Percentiles rank a stretch among this genome's conserved stretches.
phyloP scores from a whole-genome alignment of 2,329 filamentous ascomycete genomes.

The Ascosphaera acerosa region DNA sequence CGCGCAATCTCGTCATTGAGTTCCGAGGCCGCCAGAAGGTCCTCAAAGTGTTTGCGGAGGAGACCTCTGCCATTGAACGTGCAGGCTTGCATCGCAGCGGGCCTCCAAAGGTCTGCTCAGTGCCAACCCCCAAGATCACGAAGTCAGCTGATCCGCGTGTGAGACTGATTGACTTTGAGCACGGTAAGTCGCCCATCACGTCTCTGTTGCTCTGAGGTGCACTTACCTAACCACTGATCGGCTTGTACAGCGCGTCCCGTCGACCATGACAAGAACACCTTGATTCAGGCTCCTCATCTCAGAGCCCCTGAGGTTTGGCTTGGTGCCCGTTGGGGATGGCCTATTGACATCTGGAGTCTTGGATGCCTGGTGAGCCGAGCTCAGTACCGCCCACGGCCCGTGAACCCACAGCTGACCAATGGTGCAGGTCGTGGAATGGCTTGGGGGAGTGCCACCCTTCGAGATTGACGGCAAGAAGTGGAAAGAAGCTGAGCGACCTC shows the following conservation, averaged over 20 bases:
- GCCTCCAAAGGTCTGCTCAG: constrained; percentile 9
- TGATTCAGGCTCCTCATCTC: constrained; percentile 7
- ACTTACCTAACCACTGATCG: neutral
- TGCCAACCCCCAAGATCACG: constrained; percentile 7
- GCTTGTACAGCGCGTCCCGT: constrained; percentile 4
- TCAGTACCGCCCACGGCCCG: neutral
- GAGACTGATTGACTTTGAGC: constrained; percentile 8
- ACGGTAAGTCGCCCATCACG: constrained; percentile 5
- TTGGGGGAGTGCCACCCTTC: no score
- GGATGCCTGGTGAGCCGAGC: constrained; percentile 9
- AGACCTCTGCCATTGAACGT: constrained; percentile 5
- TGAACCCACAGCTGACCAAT: neutral
- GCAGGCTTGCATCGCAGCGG: constrained; percentile 2
- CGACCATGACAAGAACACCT: constrained; percentile 6
- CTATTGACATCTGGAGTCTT: constrained; percentile 11
- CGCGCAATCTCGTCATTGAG: constrained; percentile 9
- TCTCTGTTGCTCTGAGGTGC: neutral
- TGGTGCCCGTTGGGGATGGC: constrained; percentile 8
- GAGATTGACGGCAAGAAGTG: no score
- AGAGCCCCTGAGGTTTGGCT: constrained; percentile 9
- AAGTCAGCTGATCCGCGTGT: constrained; percentile 5
- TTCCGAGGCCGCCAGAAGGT: constrained; percentile 5
- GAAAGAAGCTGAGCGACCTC: no score
- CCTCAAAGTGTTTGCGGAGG: constrained; percentile 6
- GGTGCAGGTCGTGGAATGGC: constrained; percentile 7